These are phyloP conservation scores for Colletotrichum costaricense DNA, from an alignment of 2,329 filamentous ascomycete genomes.

Conservation along the genomic window DNA sequence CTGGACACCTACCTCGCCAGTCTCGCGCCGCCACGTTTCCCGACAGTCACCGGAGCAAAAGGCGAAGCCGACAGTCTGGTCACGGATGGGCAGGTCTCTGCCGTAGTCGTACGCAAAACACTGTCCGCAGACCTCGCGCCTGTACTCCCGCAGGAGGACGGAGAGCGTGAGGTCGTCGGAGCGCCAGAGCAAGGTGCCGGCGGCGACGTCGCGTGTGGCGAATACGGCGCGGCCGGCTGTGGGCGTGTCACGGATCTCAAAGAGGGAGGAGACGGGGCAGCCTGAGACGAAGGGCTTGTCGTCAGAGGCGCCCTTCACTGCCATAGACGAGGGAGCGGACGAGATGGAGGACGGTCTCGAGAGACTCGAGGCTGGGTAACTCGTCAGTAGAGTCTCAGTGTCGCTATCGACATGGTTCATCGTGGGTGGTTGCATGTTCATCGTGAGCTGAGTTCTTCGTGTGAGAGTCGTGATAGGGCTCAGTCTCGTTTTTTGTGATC, in stretches of 20 bases:
- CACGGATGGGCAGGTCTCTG: conserved; percentile 15
- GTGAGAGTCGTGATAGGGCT: background rate
- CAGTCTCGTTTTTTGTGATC: background rate
- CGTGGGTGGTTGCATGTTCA: conserved; percentile 3
- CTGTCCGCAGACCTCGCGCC: conserved; percentile 30
- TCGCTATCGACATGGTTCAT: conserved; percentile 11
- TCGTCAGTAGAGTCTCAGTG: conserved; percentile 18
- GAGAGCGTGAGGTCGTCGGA: conserved; percentile 29
- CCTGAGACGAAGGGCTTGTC: conserved; percentile 1
- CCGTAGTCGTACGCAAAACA: conserved; percentile 30
- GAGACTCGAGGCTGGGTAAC: conserved; percentile 42
- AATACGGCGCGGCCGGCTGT: conserved; percentile 31
- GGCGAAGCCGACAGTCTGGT: conserved; percentile 23
- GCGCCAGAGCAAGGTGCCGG: conserved; percentile 16
- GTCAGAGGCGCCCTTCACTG: background rate
- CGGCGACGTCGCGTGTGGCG: conserved; percentile 3
- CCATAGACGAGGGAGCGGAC: conserved; percentile 12
- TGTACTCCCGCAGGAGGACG: conserved; percentile 24
- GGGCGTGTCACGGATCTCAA: conserved; percentile 28
- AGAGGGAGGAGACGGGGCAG: conserved; percentile 16
- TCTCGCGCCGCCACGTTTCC: conserved; percentile 7
- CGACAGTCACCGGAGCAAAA: conserved; percentile 24
- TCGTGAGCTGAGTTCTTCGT: background rate
- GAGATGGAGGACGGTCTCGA: conserved; percentile 27
- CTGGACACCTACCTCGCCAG: conserved; percentile 20